Percentiles rank a stretch among this genome's conserved stretches.
Conservation (phyloP, 106 monocot genomes). For the Amphibolis antarctica region DNA sequence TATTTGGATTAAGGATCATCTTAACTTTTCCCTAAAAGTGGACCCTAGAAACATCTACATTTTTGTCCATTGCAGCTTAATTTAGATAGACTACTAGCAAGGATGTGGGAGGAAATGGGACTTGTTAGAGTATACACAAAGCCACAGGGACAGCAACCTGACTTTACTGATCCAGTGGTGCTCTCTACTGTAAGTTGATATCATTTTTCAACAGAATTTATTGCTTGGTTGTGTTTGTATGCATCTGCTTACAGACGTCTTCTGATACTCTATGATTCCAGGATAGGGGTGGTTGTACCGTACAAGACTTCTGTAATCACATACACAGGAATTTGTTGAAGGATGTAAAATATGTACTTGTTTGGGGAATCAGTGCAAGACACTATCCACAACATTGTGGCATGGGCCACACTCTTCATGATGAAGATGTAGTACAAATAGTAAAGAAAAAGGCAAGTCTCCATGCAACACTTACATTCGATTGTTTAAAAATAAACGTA, state of each 20-base stretch:
- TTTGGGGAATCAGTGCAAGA: constrained; percentile 90
- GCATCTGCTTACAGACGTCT: neutral
- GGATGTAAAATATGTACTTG: constrained; percentile 96
- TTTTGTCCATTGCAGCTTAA: constrained; percentile 51
- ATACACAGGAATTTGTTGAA: constrained; percentile 86
- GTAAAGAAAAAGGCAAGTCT: constrained; percentile 87
- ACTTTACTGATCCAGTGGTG: constrained; percentile 87
- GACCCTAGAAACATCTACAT: neutral
- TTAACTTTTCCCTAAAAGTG: too few species aligned
- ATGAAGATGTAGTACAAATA: constrained; percentile 98
- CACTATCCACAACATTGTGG: constrained; percentile 99
- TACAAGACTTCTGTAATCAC: constrained; percentile 98
- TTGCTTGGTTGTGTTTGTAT: neutral
- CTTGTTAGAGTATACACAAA: constrained; percentile 95
- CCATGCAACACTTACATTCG: neutral
- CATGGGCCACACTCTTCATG: constrained; percentile 59
- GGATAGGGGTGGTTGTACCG: constrained; percentile 97
- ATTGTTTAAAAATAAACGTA: neutral
- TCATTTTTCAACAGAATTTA: neutral
- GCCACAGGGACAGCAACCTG: constrained; percentile 98
- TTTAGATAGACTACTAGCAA: constrained; percentile 89
- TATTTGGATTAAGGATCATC: too few species aligned
- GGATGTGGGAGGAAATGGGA: constrained; percentile 99
- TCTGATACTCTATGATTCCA: constrained; percentile 17
- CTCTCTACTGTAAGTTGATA: constrained; percentile 74